Evolutionary conservation across 169 alveolate genomes (phyloP).

Genomic region (Theileria parva): DNA sequence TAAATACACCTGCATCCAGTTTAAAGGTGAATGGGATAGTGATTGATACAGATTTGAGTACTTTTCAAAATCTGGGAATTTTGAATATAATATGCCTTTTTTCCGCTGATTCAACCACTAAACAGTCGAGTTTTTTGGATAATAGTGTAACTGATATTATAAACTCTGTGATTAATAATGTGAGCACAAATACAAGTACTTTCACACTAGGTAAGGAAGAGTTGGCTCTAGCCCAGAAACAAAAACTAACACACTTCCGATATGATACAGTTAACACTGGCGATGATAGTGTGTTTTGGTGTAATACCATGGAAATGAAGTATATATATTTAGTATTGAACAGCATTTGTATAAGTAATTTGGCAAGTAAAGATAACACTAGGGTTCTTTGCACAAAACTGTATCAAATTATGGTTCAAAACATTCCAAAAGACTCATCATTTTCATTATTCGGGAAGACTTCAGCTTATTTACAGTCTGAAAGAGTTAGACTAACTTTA

Average conservation of each 20-base stretch:
- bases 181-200: not conserved
- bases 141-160: not conserved
- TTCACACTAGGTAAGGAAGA: not conserved
- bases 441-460: conserved; percentile 32
- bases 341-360: conserved; percentile 9
- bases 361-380: not conserved
- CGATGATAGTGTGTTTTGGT: not conserved
- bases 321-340: not conserved
- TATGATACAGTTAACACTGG: not conserved
- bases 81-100: not conserved
- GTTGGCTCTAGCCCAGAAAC: not conserved
- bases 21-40: conserved; percentile 2
- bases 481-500: not conserved
- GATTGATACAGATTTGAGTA: conserved; percentile 11
- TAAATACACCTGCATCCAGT: not conserved
- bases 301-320: not conserved
- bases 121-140: not conserved
- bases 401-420: not conserved
- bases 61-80: conserved; percentile 7
- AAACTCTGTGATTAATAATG: not conserved
- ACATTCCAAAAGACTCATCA: conserved; percentile 21
- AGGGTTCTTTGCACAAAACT: not conserved
- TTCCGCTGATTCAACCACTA: not conserved
- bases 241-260: not conserved
- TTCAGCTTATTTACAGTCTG: conserved; percentile 15